These are phyloP conservation scores for Marvania coccoides DNA, from an alignment of 139 green algal species.

Conservation along the genomic window DNA sequence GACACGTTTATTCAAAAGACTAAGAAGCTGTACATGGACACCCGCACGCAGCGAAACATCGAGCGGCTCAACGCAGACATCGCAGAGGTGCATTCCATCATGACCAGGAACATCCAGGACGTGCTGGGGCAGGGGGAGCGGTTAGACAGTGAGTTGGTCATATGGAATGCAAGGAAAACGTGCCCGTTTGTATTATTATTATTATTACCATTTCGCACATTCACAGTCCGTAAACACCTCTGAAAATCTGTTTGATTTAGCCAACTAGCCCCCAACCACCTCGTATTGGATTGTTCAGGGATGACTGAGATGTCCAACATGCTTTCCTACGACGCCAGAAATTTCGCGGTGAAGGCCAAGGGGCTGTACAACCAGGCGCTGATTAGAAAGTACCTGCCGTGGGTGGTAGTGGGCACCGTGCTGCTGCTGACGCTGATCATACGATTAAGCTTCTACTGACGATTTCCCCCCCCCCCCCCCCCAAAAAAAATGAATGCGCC, in stretches of 20 bases:
- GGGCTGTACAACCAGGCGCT: constrained; percentile 85
- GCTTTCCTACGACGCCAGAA: constrained; percentile 75
- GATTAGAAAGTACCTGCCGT: constrained; percentile 88
- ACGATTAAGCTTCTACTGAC: constrained; percentile 37
- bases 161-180: background rate
- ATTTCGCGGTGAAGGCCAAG: constrained; percentile 78
- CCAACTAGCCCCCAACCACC: background rate
- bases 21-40: constrained; percentile 96
- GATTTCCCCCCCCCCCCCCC: no score
- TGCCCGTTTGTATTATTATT: background rate
- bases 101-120: constrained; percentile 98
- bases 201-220: background rate
- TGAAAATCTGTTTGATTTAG: background rate
- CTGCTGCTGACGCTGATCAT: constrained; percentile 68
- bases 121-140: constrained; percentile 93
- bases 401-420: constrained; percentile 61
- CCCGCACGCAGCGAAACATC: constrained; percentile 95
- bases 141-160: constrained; percentile 76
- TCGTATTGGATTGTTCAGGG: constrained; percentile 24
- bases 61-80: constrained; percentile 82
- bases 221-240: background rate
- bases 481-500: background rate
- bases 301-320: constrained; percentile 77
- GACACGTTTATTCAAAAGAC: constrained; percentile 99
- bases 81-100: constrained; percentile 90